A percentile compares a stretch with the other conserved stretches of the same genome.
Evolutionary conservation across 306 rosid genomes (phyloP).

Genomic region (Fragaria nilgerrensis): DNA sequence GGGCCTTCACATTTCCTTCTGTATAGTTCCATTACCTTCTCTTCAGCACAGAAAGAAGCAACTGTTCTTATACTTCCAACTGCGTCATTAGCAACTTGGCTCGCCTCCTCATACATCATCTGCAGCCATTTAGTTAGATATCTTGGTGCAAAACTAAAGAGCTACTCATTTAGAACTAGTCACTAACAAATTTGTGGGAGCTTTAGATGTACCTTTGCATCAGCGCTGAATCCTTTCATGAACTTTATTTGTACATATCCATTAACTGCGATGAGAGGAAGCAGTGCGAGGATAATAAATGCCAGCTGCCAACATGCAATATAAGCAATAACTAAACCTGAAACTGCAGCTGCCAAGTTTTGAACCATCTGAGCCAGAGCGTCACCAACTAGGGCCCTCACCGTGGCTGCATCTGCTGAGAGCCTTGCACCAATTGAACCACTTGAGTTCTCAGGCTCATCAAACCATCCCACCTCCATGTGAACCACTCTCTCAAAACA

Average conservation of each 20-base stretch:
- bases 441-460: conserved; percentile 77
- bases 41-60: conserved; percentile 87
- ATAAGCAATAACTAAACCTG: conserved; percentile 76
- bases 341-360: conserved; percentile 50
- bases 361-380: conserved; percentile 58
- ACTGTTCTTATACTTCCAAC: conserved; percentile 92
- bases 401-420: conserved; percentile 77
- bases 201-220: conserved; percentile 57
- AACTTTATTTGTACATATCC: conserved; percentile 68
- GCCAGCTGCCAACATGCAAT: conserved; percentile 71
- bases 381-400: conserved; percentile 78
- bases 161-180: background rate
- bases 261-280: conserved; percentile 63
- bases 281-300: conserved; percentile 51
- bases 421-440: conserved; percentile 81
- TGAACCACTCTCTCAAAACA: conserved; percentile 72
- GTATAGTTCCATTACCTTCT: conserved; percentile 80
- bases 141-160: background rate
- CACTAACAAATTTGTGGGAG: background rate
- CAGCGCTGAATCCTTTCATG: conserved; percentile 81
- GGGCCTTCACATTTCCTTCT: conserved; percentile 81
- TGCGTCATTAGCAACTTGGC: conserved; percentile 88
- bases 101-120: conserved; percentile 87
- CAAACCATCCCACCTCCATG: conserved; percentile 89
- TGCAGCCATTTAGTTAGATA: conserved; percentile 30